Conservation (phyloP, 1,284 basidiomycete genomes). For the Pholiota adiposa region DNA sequence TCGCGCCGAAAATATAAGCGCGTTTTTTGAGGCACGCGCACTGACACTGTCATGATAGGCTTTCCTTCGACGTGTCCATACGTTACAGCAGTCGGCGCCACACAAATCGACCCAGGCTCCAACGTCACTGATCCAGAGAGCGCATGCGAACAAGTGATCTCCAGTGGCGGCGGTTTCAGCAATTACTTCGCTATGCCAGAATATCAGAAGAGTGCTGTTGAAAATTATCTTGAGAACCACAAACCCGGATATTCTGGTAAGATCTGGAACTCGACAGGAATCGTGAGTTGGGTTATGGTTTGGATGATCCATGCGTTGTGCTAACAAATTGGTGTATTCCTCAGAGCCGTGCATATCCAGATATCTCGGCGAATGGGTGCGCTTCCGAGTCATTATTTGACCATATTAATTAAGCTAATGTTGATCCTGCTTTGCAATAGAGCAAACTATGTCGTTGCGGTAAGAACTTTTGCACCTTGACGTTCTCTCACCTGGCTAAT, state of each 20-base stretch:
- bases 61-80: conserved; percentile 65
- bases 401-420: background rate
- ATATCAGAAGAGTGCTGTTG: conserved; percentile 41
- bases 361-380: conserved; percentile 39
- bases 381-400: conserved; percentile 3
- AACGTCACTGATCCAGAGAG: conserved; percentile 45
- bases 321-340: conserved; percentile 11
- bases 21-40: background rate
- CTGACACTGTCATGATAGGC: conserved; percentile 15
- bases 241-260: conserved; percentile 33
- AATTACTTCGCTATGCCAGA: conserved; percentile 42
- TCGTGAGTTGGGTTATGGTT: conserved; percentile 24
- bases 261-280: conserved; percentile 35
- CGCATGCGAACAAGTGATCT: conserved; percentile 47
- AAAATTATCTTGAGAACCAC: conserved; percentile 27
- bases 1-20: background rate
- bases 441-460: conserved; percentile 45
- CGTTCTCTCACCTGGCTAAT: background rate
- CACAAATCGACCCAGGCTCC: conserved; percentile 47
- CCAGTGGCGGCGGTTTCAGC: conserved; percentile 51
- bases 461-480: conserved; percentile 21
- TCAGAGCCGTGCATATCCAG: conserved; percentile 38
- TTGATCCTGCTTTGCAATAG: conserved; percentile 21
- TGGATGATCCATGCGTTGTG: background rate
- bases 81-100: conserved; percentile 60